Conservation (phyloP, 108 stramenopile genomes). For the Nitzschia putrida region DNA sequence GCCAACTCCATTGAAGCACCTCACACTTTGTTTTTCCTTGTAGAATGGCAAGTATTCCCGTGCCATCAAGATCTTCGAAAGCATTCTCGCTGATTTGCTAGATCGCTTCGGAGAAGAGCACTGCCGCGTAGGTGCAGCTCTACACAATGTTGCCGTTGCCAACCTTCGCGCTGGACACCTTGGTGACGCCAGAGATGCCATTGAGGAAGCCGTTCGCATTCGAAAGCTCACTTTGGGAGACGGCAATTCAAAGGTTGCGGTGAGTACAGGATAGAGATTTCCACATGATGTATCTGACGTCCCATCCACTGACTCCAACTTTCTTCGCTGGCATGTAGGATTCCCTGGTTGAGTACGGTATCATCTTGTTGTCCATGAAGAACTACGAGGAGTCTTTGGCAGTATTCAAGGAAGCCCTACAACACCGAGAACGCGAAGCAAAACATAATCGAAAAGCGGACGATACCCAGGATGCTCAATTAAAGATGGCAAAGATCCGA, state of each 20-base stretch:
- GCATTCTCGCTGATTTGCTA: conserved; percentile 50
- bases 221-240: conserved; percentile 48
- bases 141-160: conserved; percentile 70
- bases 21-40: background rate
- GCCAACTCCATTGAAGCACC: background rate
- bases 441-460: conserved; percentile 25
- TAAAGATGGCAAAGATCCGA: conserved; percentile 60
- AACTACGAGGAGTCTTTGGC: conserved; percentile 53
- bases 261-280: conserved; percentile 19
- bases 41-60: conserved; percentile 48
- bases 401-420: conserved; percentile 53
- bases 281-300: background rate
- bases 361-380: conserved; percentile 58
- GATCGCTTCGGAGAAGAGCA: conserved; percentile 51
- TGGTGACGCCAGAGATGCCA: conserved; percentile 64
- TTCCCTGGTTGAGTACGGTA: conserved; percentile 66
- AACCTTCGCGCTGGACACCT: conserved; percentile 55
- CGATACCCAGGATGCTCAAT: conserved; percentile 35
- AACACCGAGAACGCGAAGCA: conserved; percentile 46
- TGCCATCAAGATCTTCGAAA: conserved; percentile 60
- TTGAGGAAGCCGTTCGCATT: conserved; percentile 67
- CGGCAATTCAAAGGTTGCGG: conserved; percentile 53
- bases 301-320: background rate
- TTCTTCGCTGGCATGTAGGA: too few species aligned
- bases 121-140: conserved; percentile 58